A percentile compares a stretch with the other conserved stretches of the same genome.
Evolutionary conservation across 1,284 basidiomycete genomes (phyloP).

Genomic region (Acaromyces ingoldii): DNA sequence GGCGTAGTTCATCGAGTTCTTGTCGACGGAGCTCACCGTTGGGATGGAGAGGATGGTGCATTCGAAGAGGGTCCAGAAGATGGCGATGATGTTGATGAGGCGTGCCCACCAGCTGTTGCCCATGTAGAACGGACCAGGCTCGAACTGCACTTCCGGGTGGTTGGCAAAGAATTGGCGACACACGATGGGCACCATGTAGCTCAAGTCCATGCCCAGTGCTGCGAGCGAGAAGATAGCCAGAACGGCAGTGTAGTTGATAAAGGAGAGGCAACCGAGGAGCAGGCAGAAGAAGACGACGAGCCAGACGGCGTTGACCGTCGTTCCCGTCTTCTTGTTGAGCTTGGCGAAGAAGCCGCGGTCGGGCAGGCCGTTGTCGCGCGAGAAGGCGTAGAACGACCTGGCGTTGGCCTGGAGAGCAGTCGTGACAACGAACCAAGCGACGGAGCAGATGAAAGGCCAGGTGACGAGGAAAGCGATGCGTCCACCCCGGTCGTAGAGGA

Average conservation of each 20-base stretch:
- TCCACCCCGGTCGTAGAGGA: slow-evolving; percentile 38
- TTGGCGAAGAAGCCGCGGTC: slow-evolving; percentile 74
- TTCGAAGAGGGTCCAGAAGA: slow-evolving; percentile 56
- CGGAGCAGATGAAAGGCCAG: slow-evolving; percentile 48
- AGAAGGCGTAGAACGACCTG: slow-evolving; percentile 82
- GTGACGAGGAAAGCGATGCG: slow-evolving; percentile 64
- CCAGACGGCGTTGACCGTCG: slow-evolving; percentile 79
- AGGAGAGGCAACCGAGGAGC: slow-evolving; percentile 35
- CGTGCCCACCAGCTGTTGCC: slow-evolving; percentile 67
- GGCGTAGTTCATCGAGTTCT: slow-evolving; percentile 33
- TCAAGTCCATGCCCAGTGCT: slow-evolving; percentile 76
- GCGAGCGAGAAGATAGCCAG: slow-evolving; percentile 53
- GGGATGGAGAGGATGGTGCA: slow-evolving; percentile 40
- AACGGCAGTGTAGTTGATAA: slow-evolving; percentile 37
- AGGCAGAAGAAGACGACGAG: slow-evolving; percentile 60
- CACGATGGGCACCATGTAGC: slow-evolving; percentile 51
- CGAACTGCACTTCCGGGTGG: slow-evolving; percentile 75
- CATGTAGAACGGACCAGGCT: slow-evolving; percentile 83
- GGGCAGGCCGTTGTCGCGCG: slow-evolving; percentile 75
- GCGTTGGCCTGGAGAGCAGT: slow-evolving; percentile 76
- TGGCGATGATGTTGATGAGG: slow-evolving; percentile 64
- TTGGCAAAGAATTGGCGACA: slow-evolving; percentile 65
- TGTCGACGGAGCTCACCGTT: slow-evolving; percentile 24
- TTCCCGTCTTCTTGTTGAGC: slow-evolving; percentile 63
- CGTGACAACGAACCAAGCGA: slow-evolving; percentile 52